phyloP scores from a whole-genome alignment of 1,284 basidiomycete species.

The Heterobasidion occidentale region DNA sequence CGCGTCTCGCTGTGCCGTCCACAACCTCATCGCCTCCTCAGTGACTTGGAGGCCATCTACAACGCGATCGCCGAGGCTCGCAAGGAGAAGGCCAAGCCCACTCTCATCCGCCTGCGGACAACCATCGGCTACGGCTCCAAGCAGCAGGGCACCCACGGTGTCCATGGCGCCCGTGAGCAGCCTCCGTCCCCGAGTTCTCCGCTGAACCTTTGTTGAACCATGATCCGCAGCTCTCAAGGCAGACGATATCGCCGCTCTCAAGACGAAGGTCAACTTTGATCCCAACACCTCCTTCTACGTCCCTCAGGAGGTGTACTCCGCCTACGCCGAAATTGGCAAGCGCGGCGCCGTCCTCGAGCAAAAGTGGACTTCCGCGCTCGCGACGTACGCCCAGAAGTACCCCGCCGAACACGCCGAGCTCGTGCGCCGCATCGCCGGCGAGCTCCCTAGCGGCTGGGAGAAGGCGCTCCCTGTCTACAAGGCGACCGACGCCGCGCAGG shows the following conservation, averaged over 20 bases:
- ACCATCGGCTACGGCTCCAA: conserved; percentile 94
- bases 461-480: conserved; percentile 79
- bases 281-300: conserved; percentile 77
- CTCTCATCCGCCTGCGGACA: conserved; percentile 80
- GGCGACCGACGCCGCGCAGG: conserved; percentile 75
- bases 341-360: conserved; percentile 71
- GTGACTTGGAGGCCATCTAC: conserved; percentile 76
- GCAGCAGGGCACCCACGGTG: conserved; percentile 86
- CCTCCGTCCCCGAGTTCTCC: neutral
- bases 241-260: conserved; percentile 83
- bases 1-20: neutral
- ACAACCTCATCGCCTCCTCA: conserved; percentile 18
- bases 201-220: neutral
- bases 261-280: conserved; percentile 82
- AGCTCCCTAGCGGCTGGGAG: conserved; percentile 86
- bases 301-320: conserved; percentile 66
- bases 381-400: conserved; percentile 71
- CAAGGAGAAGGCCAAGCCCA: conserved; percentile 76
- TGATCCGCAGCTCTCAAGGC: conserved; percentile 70
- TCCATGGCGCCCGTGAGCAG: conserved; percentile 81
- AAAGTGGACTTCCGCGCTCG: conserved; percentile 72
- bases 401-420: conserved; percentile 84
- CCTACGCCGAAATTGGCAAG: conserved; percentile 61
- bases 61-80: conserved; percentile 76
- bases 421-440: conserved; percentile 75